Conservation (phyloP, 2,329 filamentous ascomycete species). For the Lasiodiplodia citricola region DNA sequence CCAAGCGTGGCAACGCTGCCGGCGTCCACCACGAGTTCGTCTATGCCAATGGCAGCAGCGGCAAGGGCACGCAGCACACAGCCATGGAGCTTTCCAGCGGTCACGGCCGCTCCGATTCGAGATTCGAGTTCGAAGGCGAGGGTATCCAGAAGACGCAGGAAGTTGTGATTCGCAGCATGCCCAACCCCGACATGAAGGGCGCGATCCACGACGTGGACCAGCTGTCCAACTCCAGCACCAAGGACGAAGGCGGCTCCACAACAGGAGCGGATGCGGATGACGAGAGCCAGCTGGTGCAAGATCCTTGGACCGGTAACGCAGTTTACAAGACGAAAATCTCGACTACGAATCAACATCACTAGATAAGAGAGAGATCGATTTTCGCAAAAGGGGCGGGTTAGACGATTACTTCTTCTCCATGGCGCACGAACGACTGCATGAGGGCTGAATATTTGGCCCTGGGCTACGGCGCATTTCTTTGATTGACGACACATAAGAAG, state of each 20-base stretch:
- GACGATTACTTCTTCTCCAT: not conserved
- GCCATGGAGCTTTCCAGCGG: slow-evolving; percentile 16
- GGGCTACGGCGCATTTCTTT: slow-evolving; percentile 17
- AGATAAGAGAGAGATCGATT: not conserved
- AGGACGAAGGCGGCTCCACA: slow-evolving; percentile 11
- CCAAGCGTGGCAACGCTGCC: slow-evolving; percentile 11
- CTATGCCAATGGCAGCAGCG: slow-evolving; percentile 7
- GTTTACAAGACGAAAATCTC: slow-evolving; percentile 3
- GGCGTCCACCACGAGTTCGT: slow-evolving; percentile 12
- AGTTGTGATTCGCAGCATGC: slow-evolving; percentile 4
- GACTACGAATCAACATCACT: not conserved
- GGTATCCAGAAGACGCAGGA: slow-evolving; percentile 25
- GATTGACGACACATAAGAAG: slow-evolving; percentile 7
- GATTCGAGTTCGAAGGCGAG: slow-evolving; percentile 17
- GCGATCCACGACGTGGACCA: slow-evolving; percentile 5
- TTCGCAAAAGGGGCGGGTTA: not conserved
- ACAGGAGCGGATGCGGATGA: slow-evolving; percentile 10
- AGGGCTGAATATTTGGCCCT: not conserved
- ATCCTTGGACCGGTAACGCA: not conserved
- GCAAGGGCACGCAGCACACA: slow-evolving; percentile 5
- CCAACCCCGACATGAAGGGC: slow-evolving; percentile 16
- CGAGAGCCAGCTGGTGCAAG: slow-evolving; percentile 10
- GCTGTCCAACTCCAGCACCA: slow-evolving; percentile 20
- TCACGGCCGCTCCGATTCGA: slow-evolving; percentile 9
- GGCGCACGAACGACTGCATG: slow-evolving; percentile 11